A percentile compares a stretch with the other conserved stretches of the same genome.
These are phyloP conservation scores for Pseudogymnoascus pannorum DNA, from an alignment of 2,329 filamentous ascomycete genomes.

Conservation along the genomic window DNA sequence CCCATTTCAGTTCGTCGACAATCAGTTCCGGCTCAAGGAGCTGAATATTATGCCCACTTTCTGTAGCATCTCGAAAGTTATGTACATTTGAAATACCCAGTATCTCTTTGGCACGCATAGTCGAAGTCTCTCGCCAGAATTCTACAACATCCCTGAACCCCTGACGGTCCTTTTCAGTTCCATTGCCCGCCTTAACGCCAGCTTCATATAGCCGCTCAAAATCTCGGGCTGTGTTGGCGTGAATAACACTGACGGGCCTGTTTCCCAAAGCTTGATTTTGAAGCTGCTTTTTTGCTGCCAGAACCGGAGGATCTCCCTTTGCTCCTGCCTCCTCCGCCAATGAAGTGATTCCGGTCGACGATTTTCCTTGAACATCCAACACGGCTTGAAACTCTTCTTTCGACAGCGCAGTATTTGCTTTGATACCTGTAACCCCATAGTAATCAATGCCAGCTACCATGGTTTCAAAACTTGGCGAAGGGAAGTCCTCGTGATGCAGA, in stretches of 20 bases:
- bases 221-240: conserved; percentile 12
- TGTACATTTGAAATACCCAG: conserved; percentile 12
- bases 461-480: not conserved
- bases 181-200: conserved; percentile 14
- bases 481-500: conserved; percentile 6
- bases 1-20: conserved; percentile 16
- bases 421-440: not conserved
- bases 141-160: conserved; percentile 6
- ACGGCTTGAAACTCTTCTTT: conserved; percentile 10
- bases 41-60: conserved; percentile 18
- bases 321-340: conserved; percentile 11
- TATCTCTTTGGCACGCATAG: conserved; percentile 11
- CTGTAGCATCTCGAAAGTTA: conserved; percentile 2
- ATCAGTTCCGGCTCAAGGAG: conserved; percentile 15
- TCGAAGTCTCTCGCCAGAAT: conserved; percentile 4
- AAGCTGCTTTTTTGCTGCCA: conserved; percentile 17
- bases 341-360: conserved; percentile 2
- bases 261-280: conserved; percentile 13
- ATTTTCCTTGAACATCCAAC: not conserved
- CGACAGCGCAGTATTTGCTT: conserved; percentile 8
- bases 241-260: conserved; percentile 15
- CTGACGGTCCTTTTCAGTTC: conserved; percentile 12
- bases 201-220: conserved; percentile 15
- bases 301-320: not conserved
- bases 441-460: conserved; percentile 9